These are phyloP conservation scores for Alternaria arbusti DNA, from an alignment of 2,329 filamentous ascomycete genomes.

Conservation along the genomic window DNA sequence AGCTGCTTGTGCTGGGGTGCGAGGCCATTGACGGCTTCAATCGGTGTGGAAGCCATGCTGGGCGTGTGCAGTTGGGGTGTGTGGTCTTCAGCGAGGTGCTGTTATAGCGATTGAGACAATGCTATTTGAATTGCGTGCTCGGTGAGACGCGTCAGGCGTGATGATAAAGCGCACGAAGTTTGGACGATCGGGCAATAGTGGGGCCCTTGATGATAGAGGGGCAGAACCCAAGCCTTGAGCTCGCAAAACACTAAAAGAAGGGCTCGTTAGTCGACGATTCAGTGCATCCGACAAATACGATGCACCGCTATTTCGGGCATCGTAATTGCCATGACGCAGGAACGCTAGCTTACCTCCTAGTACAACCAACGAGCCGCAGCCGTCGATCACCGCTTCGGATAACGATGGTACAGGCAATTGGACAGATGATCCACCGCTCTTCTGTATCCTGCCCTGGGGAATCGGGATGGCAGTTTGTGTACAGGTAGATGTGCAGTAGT, in stretches of 20 bases:
- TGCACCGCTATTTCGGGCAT: constrained; percentile 5
- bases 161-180: constrained; percentile 6
- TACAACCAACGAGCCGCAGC: constrained; percentile 7
- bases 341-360: constrained; percentile 2
- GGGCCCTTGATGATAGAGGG: constrained; percentile 6
- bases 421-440: constrained; percentile 38
- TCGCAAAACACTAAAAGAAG: neutral
- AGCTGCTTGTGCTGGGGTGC: constrained; percentile 62
- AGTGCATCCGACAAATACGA: constrained; percentile 1
- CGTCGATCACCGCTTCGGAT: constrained; percentile 7
- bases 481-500: constrained; percentile 4
- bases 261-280: neutral
- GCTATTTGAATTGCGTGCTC: constrained; percentile 16
- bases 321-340: neutral
- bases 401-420: constrained; percentile 36
- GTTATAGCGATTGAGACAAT: constrained; percentile 12
- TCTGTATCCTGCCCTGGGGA: constrained; percentile 14
- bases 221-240: neutral
- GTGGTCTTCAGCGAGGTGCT: neutral
- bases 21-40: constrained; percentile 32
- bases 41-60: constrained; percentile 43
- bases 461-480: neutral
- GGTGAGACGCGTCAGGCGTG: constrained; percentile 15
- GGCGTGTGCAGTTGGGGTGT: neutral
- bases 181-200: constrained; percentile 10